These are phyloP conservation scores for Lachnellula suecica DNA, from an alignment of 2,329 filamentous ascomycete species.

Conservation along the genomic window DNA sequence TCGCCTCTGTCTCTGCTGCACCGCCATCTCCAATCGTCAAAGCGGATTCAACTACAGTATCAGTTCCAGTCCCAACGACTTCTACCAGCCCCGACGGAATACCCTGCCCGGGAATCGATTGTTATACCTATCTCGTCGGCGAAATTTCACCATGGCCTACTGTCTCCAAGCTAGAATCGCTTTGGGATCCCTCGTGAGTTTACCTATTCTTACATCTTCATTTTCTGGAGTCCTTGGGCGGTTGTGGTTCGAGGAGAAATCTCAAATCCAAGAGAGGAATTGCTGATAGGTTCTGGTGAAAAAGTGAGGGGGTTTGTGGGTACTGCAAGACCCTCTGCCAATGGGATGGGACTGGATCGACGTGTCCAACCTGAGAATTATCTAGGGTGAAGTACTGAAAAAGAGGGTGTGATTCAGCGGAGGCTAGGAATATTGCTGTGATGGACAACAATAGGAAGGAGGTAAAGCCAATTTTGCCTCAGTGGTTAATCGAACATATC, in stretches of 20 bases:
- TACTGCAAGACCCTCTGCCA: neutral
- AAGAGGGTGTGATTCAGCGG: too few species aligned
- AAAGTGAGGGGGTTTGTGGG: neutral
- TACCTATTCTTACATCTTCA: neutral
- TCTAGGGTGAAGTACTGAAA: too few species aligned
- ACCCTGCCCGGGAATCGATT: neutral
- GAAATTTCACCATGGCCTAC: neutral
- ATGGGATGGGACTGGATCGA: neutral
- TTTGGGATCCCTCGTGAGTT: neutral
- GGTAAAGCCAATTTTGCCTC: too few species aligned
- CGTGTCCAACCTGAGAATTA: neutral
- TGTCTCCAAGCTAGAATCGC: neutral
- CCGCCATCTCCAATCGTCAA: neutral
- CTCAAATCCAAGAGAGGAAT: neutral
- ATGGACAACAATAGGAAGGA: too few species aligned
- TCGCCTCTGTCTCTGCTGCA: neutral
- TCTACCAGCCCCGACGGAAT: neutral
- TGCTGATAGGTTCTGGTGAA: neutral
- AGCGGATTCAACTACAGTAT: neutral
- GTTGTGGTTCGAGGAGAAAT: too few species aligned
- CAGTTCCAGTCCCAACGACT: neutral
- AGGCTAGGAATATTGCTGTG: too few species aligned
- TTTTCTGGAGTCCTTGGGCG: too few species aligned
- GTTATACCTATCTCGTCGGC: neutral
- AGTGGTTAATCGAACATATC: too few species aligned